phyloP scores from a whole-genome alignment of 495 filamentous ascomycete genomes.

The Cetradonia linearis region DNA sequence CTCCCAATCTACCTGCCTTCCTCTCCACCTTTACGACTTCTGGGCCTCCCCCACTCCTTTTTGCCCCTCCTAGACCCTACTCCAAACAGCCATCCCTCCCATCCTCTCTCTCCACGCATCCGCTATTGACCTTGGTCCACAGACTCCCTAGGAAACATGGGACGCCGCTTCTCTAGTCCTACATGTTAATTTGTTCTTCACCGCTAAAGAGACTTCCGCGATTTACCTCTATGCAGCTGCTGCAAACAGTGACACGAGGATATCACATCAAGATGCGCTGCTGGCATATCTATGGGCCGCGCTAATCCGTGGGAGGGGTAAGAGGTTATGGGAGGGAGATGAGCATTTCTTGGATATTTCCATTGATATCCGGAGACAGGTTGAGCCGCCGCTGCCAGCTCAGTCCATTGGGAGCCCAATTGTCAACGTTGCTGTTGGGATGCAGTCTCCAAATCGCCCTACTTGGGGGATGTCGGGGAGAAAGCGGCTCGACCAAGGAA shows the following conservation, averaged over 20 bases:
- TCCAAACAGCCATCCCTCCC: neutral
- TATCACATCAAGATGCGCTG: slow-evolving; percentile 5
- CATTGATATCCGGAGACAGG: neutral
- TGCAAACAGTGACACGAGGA: neutral
- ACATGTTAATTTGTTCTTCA: slow-evolving; percentile 2
- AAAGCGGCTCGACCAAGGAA: neutral
- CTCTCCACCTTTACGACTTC: slow-evolving; percentile 5
- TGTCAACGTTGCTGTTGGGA: neutral
- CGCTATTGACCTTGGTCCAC: neutral
- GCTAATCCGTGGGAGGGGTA: neutral
- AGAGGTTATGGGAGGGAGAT: neutral
- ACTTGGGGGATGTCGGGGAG: neutral
- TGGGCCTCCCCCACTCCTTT: slow-evolving; percentile 3
- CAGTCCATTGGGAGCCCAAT: slow-evolving; percentile 2
- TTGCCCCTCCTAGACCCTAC: neutral
- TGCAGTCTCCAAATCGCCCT: neutral
- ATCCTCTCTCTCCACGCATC: neutral
- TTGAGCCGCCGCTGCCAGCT: neutral
- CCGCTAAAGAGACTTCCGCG: neutral
- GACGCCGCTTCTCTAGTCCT: neutral
- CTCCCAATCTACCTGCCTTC: neutral
- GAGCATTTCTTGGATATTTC: neutral
- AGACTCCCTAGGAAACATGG: neutral
- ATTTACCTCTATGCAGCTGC: neutral
- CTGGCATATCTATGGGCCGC: neutral